Conservation (phyloP, 2,329 filamentous ascomycete genomes). For the Drechslera avenae region DNA sequence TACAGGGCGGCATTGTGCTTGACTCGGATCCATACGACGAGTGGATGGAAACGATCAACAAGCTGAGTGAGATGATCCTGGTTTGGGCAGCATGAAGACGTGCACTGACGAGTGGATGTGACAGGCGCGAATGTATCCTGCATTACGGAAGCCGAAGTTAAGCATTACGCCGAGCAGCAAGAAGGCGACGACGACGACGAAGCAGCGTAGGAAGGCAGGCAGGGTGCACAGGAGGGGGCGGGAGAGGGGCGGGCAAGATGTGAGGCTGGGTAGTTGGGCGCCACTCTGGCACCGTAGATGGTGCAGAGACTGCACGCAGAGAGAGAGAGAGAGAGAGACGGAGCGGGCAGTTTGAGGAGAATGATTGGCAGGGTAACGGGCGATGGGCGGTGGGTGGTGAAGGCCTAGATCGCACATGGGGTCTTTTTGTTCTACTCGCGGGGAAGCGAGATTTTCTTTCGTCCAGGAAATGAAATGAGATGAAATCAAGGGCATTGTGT, state of each 20-base stretch:
- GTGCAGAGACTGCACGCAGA: too few relatives aligned
- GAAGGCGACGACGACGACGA: slow-evolving; percentile 19
- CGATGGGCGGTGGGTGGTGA: neutral
- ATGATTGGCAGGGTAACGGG: slow-evolving; percentile 4
- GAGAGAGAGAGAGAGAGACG: too few relatives aligned
- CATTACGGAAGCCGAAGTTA: slow-evolving; percentile 81
- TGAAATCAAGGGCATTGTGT: too few relatives aligned
- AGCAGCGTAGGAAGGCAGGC: too few relatives aligned
- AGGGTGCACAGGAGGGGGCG: too few relatives aligned
- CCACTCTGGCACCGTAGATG: slow-evolving; percentile 25
- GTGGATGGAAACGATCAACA: slow-evolving; percentile 97
- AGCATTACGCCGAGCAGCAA: slow-evolving; percentile 60
- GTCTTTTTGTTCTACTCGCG: slow-evolving; percentile 9
- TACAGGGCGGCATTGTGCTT: slow-evolving; percentile 45
- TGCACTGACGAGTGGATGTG: slow-evolving; percentile 27
- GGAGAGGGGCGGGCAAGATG: slow-evolving; percentile 8
- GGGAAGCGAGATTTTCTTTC: slow-evolving; percentile 14
- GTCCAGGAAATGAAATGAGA: slow-evolving; percentile 15
- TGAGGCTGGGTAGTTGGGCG: slow-evolving; percentile 38
- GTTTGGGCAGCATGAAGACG: slow-evolving; percentile 6
- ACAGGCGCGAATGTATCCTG: slow-evolving; percentile 78
- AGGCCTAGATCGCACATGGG: slow-evolving; percentile 7
- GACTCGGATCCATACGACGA: slow-evolving; percentile 91
- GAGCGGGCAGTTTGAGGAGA: neutral
- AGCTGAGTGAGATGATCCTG: slow-evolving; percentile 63